phyloP scores from a whole-genome alignment of 2,329 filamentous ascomycete species.

The Aureobasidium sp. region DNA sequence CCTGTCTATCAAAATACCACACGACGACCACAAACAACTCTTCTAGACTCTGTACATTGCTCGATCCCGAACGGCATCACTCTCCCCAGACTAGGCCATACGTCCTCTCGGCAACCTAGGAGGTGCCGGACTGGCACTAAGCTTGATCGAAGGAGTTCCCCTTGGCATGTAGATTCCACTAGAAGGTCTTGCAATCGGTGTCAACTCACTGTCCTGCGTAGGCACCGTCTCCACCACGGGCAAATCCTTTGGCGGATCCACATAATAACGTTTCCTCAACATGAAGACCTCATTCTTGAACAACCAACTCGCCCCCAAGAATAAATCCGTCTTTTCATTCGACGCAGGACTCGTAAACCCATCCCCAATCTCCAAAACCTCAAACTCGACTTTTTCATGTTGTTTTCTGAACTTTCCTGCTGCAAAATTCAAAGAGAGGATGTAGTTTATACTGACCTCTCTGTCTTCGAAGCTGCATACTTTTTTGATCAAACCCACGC shows the following conservation, averaged over 20 bases:
- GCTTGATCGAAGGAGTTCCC: neutral
- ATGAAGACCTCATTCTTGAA: slow-evolving; percentile 11
- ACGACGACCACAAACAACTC: neutral
- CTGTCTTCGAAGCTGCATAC: slow-evolving; percentile 6
- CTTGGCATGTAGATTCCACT: neutral
- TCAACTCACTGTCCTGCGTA: neutral
- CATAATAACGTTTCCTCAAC: slow-evolving; percentile 12
- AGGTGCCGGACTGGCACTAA: neutral
- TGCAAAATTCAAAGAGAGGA: neutral
- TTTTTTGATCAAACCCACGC: slow-evolving; percentile 3
- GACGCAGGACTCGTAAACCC: neutral
- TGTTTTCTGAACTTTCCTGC: slow-evolving; percentile 51
- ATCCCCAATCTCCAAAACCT: slow-evolving; percentile 10
- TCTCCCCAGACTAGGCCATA: neutral
- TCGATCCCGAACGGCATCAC: neutral
- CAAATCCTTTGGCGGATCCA: slow-evolving; percentile 7
- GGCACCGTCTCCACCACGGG: slow-evolving; percentile 4
- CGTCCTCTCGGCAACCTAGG: slow-evolving; percentile 7
- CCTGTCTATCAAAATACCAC: neutral
- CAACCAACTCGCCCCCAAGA: slow-evolving; percentile 10
- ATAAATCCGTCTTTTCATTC: slow-evolving; percentile 6
- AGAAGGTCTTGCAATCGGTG: slow-evolving; percentile 1
- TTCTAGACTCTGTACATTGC: neutral
- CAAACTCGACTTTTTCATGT: slow-evolving; percentile 56
- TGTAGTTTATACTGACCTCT: slow-evolving; percentile 3